Base-by-base conservation (phyloP, 106 monocot species). In the Apostasia ramifera region DNA sequence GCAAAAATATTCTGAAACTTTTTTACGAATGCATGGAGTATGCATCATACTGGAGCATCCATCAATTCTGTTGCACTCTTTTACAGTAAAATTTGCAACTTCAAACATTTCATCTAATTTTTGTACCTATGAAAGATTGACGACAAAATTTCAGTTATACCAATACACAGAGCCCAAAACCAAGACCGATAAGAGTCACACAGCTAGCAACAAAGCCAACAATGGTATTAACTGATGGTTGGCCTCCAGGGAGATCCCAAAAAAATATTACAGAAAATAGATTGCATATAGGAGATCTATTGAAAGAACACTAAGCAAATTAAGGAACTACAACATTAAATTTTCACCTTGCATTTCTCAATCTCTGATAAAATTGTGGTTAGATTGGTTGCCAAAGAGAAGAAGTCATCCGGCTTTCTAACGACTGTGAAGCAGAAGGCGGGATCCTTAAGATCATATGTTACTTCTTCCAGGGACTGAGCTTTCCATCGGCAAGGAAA, bases 101-200 rank as follows among this genome's bases (percentile, higher is more conserved):
- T 72, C 65, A 57, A 87, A 89, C 89, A 97, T 97, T 57, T 79
- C 73, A 73, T 92, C 97, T 63, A 97, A 78, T 68, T 97, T 97
- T 64, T 61, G 71, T 12, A 97, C 81, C 95, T 97, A 66, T 70
- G 62, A 15, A 71, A 74, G 50, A 10, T 3, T 15, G n/a, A 39
- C 4, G 38, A 66, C 38, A 4, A 44, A 53, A 42, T 47, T 47
- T 57, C 60, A 60, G 60, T 6, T 26, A 26, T 26, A 26, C 26
- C 26, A 26, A 26, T 26, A 26, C 26, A 26, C 26, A 26, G 26
- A 26, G 26, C 0, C 26, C 26, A 26, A 26, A 26, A 26, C 26
- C 26, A 26, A 26, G 26, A 26, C 26, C 26, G 26, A 26, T 26
- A 26, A 26, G 26, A 26, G 26, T 26, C 26, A 26, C 26, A 26